Evolutionary conservation across 225 moss, liverwort and hornwort genomes (phyloP), one percentile per base, ranked within the genome.

Genomic region (Ulota crispa): DNA sequence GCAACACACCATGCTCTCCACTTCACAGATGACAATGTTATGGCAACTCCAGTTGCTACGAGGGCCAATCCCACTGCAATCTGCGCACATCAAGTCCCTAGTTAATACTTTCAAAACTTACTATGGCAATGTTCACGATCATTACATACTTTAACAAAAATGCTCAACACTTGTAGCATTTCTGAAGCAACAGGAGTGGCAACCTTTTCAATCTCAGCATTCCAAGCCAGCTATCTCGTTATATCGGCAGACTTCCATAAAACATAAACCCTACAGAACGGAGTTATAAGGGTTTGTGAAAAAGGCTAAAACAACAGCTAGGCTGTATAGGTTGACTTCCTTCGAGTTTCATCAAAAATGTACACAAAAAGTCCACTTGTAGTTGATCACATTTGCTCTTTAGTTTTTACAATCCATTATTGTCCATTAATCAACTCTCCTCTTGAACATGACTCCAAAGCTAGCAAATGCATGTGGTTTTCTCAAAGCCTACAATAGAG

Each of bases 1-100:
- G 64, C 83, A 15, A 95, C 91, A 18, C 90, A 68, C 21, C 77
- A 79, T 43, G 83, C 85, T 76, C 88, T 91, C 91, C 89, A 91
- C 9, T 65, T 65, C 8, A 42, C 72, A 11, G 87, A 87, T 4
- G 91, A 70, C 3, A 76, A 52, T 0, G 77, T 80, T 16, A 93
- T 80, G 30, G 93, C 90, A 19, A 92, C 41, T 23, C 90, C 89
- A 42, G 90, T 81, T 50, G 89, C 84, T 8, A 89, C 50, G 9
- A 83, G 77, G 23, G 85, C 88, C 50, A 81, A 26, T 10, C 83
- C 90, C 72, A 90, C 31, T 6, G 93, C 83, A 81, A 87, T 81
- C 87, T 87, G 78, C 32, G 63, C 75, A 75, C 30, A 47, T 14
- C 23, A 42, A 64, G 21, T 32, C 69, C n/a, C 0, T 31, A 1